A percentile compares a stretch with the other conserved stretches of the same genome.
phyloP scores from a whole-genome alignment of 257 asterid species.

The Paulownia fortunei region DNA sequence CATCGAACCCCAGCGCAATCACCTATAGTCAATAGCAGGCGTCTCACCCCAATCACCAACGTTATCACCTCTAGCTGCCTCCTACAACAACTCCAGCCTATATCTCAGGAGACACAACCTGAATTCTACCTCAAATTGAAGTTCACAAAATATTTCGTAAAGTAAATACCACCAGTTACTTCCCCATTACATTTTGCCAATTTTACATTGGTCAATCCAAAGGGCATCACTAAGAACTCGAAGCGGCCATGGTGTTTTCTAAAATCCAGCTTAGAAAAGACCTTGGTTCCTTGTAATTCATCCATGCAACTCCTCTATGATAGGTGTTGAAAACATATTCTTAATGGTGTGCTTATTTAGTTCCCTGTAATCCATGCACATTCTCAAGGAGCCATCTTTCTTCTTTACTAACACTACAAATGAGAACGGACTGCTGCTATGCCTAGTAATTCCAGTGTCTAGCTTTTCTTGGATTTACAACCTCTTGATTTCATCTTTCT shows the following conservation, averaged over 20 bases:
- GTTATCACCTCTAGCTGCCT: background rate
- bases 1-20: background rate
- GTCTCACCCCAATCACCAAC: background rate
- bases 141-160: too few species aligned
- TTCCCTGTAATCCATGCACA: background rate
- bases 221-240: too few species aligned
- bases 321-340: background rate
- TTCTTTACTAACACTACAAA: background rate
- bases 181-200: too few species aligned
- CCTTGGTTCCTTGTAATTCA: too few species aligned
- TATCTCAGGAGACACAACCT: background rate
- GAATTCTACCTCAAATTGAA: too few species aligned
- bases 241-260: too few species aligned
- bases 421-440: background rate
- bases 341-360: background rate
- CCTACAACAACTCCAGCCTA: background rate
- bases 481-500: background rate
- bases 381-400: background rate
- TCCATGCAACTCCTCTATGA: background rate
- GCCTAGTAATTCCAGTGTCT: background rate
- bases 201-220: background rate
- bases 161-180: too few species aligned
- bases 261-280: background rate
- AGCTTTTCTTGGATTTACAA: background rate
- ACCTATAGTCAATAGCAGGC: background rate